Conservation (phyloP, 345 rosid genomes). For the Eucalyptus cloeziana region DNA sequence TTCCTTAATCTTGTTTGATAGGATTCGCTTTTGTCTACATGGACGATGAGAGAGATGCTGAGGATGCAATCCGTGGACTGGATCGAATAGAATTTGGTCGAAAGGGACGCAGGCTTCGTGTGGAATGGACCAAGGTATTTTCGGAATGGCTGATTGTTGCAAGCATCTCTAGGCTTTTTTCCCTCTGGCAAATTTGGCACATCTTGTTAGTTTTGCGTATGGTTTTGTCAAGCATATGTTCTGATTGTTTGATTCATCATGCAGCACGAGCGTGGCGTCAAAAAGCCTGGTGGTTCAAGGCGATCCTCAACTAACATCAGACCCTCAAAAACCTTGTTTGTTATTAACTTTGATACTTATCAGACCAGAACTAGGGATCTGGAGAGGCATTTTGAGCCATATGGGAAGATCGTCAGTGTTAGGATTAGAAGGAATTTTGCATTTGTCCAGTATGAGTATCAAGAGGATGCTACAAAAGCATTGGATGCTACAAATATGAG, state of each 20-base stretch:
- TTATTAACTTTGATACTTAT: slow-evolving; percentile 86
- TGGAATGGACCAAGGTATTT: slow-evolving; percentile 93
- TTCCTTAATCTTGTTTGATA: slow-evolving; percentile 3
- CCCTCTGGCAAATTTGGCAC: background rate
- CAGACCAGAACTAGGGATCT: slow-evolving; percentile 77
- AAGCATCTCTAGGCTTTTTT: background rate
- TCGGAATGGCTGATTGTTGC: background rate
- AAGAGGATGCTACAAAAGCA: slow-evolving; percentile 87
- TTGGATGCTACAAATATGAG: slow-evolving; percentile 74
- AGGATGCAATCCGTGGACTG: slow-evolving; percentile 93
- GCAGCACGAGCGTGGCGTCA: slow-evolving; percentile 70
- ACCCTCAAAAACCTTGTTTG: slow-evolving; percentile 92
- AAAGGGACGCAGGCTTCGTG: slow-evolving; percentile 91
- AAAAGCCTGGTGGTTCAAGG: slow-evolving; percentile 50
- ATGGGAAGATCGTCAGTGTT: slow-evolving; percentile 82
- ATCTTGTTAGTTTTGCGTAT: background rate
- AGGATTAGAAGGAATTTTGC: slow-evolving; percentile 97
- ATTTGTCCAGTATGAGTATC: slow-evolving; percentile 79
- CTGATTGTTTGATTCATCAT: background rate
- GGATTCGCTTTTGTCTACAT: slow-evolving; percentile 92
- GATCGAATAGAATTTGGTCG: slow-evolving; percentile 76
- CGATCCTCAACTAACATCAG: slow-evolving; percentile 49
- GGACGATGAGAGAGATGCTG: slow-evolving; percentile 98
- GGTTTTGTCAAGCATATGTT: background rate
- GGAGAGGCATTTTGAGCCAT: slow-evolving; percentile 89